These are phyloP conservation scores for Diaporthe ampelina DNA, from an alignment of 2,329 filamentous ascomycete species.

Conservation along the genomic window DNA sequence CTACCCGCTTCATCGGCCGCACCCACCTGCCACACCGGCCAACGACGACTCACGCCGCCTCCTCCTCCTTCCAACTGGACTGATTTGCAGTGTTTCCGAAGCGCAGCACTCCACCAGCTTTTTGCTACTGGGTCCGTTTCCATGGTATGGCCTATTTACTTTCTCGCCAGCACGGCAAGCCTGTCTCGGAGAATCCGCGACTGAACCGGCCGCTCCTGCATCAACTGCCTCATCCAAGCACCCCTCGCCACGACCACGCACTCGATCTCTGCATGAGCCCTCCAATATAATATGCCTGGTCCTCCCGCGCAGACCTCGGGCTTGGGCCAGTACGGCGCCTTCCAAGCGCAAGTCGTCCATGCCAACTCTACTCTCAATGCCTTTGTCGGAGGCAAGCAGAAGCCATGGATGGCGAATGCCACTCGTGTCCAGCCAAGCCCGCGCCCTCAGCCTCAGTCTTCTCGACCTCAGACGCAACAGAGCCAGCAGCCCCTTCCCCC, in stretches of 20 bases:
- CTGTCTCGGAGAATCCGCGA: constrained; percentile 22
- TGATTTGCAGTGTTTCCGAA: neutral
- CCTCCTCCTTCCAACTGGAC: too few relatives aligned
- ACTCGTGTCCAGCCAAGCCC: constrained; percentile 39
- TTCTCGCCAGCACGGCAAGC: neutral
- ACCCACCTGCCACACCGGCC: neutral
- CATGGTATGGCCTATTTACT: constrained; percentile 29
- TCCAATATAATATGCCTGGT: constrained; percentile 40
- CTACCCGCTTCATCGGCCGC: neutral
- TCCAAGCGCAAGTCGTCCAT: constrained; percentile 44
- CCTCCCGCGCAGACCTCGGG: constrained; percentile 25
- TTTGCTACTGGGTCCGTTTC: constrained; percentile 8
- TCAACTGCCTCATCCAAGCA: constrained; percentile 5
- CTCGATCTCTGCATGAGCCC: constrained; percentile 30
- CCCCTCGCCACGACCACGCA: constrained; percentile 1
- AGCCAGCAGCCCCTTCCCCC: neutral
- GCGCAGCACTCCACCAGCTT: neutral
- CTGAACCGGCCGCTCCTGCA: constrained; percentile 15
- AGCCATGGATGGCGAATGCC: constrained; percentile 48
- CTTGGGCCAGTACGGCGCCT: constrained; percentile 30
- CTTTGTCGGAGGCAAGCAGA: constrained; percentile 48
- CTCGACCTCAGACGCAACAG: constrained; percentile 9
- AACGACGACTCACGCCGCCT: neutral
- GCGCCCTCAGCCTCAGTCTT: constrained; percentile 32
- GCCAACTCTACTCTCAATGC: constrained; percentile 50